Evolutionary conservation across 1,284 basidiomycete genomes (phyloP).

Genomic region (Schizophyllum amplum): DNA sequence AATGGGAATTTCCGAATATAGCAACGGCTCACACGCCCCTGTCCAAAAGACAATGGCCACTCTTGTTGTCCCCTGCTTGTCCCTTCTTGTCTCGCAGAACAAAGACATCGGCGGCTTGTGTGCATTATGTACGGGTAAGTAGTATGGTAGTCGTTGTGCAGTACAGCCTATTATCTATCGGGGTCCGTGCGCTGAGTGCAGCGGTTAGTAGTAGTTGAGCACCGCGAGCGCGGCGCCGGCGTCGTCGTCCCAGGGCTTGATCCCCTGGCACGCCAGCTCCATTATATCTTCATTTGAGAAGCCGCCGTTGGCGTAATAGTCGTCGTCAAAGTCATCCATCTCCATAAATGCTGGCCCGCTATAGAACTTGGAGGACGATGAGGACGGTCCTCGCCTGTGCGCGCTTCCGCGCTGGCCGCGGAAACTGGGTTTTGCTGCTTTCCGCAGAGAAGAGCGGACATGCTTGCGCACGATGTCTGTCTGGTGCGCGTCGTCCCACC

Average conservation of each 20-base stretch:
- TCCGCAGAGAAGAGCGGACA: background rate
- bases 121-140: background rate
- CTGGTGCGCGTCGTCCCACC: slow-evolving; percentile 9
- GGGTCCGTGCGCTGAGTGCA: background rate
- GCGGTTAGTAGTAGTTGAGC: background rate
- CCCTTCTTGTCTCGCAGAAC: background rate
- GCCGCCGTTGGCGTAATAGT: slow-evolving; percentile 17
- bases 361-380: background rate
- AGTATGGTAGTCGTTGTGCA: background rate
- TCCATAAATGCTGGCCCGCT: background rate
- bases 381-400: background rate
- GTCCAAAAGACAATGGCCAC: background rate
- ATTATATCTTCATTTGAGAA: slow-evolving; percentile 28
- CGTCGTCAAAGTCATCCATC: background rate
- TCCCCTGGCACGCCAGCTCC: slow-evolving; percentile 29
- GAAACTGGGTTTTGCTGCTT: background rate
- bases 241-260: slow-evolving; percentile 40
- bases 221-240: slow-evolving; percentile 13
- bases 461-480: background rate
- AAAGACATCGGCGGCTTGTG: background rate
- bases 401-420: background rate
- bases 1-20: background rate
- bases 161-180: background rate
- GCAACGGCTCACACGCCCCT: background rate
- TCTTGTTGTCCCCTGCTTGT: background rate